Evolutionary conservation across 352 stramenopile species (phyloP).

Genomic region (Phytopythium litorale): DNA sequence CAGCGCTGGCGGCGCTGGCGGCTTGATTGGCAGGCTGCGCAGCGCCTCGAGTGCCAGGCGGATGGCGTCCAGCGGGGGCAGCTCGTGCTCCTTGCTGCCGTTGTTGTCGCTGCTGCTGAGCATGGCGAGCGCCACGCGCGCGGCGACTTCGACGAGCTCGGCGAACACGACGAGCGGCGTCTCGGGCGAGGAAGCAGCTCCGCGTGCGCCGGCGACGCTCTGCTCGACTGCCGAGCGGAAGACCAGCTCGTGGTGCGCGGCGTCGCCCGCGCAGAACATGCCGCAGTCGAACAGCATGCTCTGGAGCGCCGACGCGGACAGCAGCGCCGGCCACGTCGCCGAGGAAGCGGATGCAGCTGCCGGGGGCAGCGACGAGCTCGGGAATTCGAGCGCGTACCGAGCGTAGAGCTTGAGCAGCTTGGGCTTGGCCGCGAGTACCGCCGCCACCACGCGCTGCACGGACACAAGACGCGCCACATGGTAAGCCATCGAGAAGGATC

Average conservation of each 20-base stretch:
- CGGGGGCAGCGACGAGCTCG: neutral
- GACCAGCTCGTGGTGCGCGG: conserved; percentile 45
- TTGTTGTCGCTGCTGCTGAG: conserved; percentile 13
- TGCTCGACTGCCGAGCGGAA: conserved; percentile 59
- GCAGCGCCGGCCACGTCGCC: conserved; percentile 14
- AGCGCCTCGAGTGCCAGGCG: conserved; percentile 75
- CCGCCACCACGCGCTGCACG: conserved; percentile 55
- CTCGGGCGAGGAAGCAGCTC: conserved; percentile 19
- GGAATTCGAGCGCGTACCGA: conserved; percentile 52
- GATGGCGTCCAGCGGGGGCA: conserved; percentile 64
- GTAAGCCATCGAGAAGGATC: neutral
- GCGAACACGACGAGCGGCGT: conserved; percentile 60
- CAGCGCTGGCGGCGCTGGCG: conserved; percentile 7
- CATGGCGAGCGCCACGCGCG: conserved; percentile 57
- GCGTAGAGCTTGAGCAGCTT: conserved; percentile 72
- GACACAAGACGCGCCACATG: conserved; percentile 1
- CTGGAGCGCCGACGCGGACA: conserved; percentile 40
- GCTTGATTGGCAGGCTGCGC: conserved; percentile 40
- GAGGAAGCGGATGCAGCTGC: conserved; percentile 7
- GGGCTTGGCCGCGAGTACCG: conserved; percentile 67
- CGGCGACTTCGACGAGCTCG: conserved; percentile 68
- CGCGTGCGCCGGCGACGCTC: conserved; percentile 52
- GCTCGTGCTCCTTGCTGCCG: conserved; percentile 35
- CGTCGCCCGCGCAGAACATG: conserved; percentile 68
- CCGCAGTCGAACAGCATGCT: conserved; percentile 75